Conservation (phyloP, 2,329 filamentous ascomycete species). For the Coniochaeta sp. region DNA sequence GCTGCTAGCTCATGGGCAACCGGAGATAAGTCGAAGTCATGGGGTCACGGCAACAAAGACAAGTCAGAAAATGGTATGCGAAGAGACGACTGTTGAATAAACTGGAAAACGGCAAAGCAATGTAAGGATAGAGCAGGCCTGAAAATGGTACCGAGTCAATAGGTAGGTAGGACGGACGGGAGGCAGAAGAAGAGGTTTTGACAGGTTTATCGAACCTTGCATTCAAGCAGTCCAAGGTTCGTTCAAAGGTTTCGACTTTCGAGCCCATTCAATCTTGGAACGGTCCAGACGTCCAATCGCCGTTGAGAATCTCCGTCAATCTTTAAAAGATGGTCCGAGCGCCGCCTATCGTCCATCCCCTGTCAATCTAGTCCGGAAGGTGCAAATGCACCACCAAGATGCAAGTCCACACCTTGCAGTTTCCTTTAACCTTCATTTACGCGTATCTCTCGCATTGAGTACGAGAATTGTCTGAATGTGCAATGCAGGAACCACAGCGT, state of each 20-base stretch:
- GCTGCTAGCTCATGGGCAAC: not conserved
- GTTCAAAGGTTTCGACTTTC: not conserved
- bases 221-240: not conserved
- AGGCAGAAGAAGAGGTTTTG: not conserved
- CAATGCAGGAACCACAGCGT: not conserved
- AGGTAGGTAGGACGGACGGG: too few species aligned
- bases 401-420: too few species aligned
- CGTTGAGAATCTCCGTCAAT: not conserved
- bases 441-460: not conserved
- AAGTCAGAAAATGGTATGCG: not conserved
- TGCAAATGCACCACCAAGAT: too few species aligned
- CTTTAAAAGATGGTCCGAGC: not conserved
- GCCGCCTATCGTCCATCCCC: not conserved
- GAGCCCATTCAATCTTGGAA: not conserved
- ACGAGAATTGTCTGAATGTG: not conserved
- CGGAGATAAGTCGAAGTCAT: not conserved
- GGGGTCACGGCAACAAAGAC: not conserved
- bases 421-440: too few species aligned
- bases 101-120: not conserved
- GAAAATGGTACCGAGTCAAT: not conserved
- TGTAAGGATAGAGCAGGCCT: not conserved
- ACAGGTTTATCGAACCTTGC: not conserved
- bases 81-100: not conserved
- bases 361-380: not conserved
- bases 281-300: not conserved